Evolutionary conservation across 352 stramenopile genomes (phyloP), one percentile per base, ranked within the genome.

Genomic region (Pilasporangium apinafurcum): DNA sequence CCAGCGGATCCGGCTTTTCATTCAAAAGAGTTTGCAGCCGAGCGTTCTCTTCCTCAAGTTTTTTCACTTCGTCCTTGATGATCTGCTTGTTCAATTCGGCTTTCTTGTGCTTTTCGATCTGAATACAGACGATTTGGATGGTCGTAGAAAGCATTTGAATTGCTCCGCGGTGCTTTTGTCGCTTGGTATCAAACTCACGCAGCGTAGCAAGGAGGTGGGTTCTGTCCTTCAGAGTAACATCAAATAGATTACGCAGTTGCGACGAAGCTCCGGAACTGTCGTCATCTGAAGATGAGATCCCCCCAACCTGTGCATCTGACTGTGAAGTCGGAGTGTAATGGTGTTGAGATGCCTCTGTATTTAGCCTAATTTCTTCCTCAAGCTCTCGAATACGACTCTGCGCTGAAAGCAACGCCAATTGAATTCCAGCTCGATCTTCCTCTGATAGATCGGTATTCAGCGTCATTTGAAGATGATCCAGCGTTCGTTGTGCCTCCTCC

Each of bases 151-250:
- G 35, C 41, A 77, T 49, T 43, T 59, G 61, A 32, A 73, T 42
- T 37, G 53, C 65, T n/a, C 34, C 59, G 42, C 56, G 43, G 46
- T 46, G 64, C 57, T 49, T 55, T 37, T 55, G 36, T 27, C 50
- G 60, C 53, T 76, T 81, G 66, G 78, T 65, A 70, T 86, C 66
- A 25, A 85, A 41, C n/a, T 78, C 58, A 49, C 69, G 63, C 41
- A 85, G 65, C 14, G 68, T 83, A 39, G 76, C 67, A 26, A 82
- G 56, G 30, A 89, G 59, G 29, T 85, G 62, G 32, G 61, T 59
- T 26, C 85, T 86, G 38, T 86, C 71, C 20, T 51, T 63, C 8
- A 89, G 36, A 28, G 71, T 66, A 28, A 48, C 59, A 26, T 81
- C 56, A 8, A 89, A 38, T 22, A 82, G 34, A 20, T 62, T 75